These are phyloP conservation scores for Juncus effusus DNA, from an alignment of 176 grass and related monocot species.

Conservation along the genomic window DNA sequence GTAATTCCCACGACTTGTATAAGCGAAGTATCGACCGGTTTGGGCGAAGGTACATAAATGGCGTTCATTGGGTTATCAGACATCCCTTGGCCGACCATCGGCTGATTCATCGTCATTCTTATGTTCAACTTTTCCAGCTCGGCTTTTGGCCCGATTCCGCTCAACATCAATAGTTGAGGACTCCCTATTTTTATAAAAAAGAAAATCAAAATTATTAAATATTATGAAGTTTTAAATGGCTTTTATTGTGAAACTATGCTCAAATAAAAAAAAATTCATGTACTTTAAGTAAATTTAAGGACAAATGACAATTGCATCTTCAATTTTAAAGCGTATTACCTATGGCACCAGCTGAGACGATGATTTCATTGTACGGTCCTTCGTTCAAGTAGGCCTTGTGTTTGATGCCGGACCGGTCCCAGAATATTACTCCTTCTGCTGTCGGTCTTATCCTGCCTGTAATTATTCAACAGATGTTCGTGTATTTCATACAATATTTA, in stretches of 20 bases:
- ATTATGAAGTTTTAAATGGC: too few relatives aligned
- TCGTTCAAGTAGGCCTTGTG: constrained; percentile 63
- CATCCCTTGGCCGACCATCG: constrained; percentile 67
- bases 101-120: constrained; percentile 55
- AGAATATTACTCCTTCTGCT: constrained; percentile 68
- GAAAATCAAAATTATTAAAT: too few relatives aligned
- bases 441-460: constrained; percentile 35
- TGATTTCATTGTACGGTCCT: constrained; percentile 49
- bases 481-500: neutral
- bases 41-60: constrained; percentile 62
- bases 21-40: constrained; percentile 46
- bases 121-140: constrained; percentile 58
- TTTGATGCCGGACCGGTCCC: constrained; percentile 38
- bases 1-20: constrained; percentile 82
- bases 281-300: too few relatives aligned
- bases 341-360: constrained; percentile 60
- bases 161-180: constrained; percentile 86
- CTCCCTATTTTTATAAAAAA: constrained; percentile 18
- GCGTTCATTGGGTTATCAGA: constrained; percentile 85
- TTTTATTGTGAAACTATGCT: too few relatives aligned
- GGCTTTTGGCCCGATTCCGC: constrained; percentile 59
- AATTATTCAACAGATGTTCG: neutral
- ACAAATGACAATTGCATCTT: too few relatives aligned
- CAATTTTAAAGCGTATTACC: constrained; percentile 6
- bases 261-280: too few relatives aligned